These are phyloP conservation scores for Auricularia cornea DNA, from an alignment of 768 basidiomycete species.

Conservation along the genomic window DNA sequence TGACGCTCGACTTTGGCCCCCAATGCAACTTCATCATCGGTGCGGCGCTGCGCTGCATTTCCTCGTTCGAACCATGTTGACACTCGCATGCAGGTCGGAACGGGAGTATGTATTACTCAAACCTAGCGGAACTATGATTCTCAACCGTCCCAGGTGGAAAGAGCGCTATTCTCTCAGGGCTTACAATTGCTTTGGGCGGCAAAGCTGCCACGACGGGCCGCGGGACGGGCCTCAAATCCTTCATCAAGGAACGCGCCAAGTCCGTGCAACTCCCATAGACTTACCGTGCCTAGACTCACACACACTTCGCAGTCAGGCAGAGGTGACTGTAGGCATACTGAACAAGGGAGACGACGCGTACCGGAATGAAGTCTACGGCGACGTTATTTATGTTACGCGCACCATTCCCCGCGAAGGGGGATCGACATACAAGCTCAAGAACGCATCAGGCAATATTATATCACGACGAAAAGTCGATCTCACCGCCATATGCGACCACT, in stretches of 20 bases:
- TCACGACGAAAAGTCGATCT: conserved; percentile 79
- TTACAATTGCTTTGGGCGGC: conserved; percentile 89
- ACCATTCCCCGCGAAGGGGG: conserved; percentile 67
- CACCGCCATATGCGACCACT: conserved; percentile 85
- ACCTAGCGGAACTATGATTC: not conserved
- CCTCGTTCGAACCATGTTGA: not conserved
- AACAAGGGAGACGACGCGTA: conserved; percentile 91
- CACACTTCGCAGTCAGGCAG: conserved; percentile 40
- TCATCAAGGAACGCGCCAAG: conserved; percentile 79
- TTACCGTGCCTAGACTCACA: too few relatives aligned
- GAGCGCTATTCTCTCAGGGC: conserved; percentile 87
- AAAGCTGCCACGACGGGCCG: conserved; percentile 89
- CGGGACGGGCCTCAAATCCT: conserved; percentile 73
- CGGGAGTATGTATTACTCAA: conserved; percentile 56
- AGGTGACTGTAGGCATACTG: conserved; percentile 75
- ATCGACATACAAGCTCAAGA: conserved; percentile 78
- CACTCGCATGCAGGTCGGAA: conserved; percentile 62
- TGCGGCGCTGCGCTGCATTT: conserved; percentile 21
- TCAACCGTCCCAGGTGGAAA: conserved; percentile 62
- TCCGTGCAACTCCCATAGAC: too few relatives aligned
- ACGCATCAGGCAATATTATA: conserved; percentile 53
- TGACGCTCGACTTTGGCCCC: conserved; percentile 78
- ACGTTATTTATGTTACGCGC: conserved; percentile 77
- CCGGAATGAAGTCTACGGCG: conserved; percentile 76
- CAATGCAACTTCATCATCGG: conserved; percentile 98